phyloP scores from a whole-genome alignment of 345 rosid species.

The Cardiospermum halicacabum region DNA sequence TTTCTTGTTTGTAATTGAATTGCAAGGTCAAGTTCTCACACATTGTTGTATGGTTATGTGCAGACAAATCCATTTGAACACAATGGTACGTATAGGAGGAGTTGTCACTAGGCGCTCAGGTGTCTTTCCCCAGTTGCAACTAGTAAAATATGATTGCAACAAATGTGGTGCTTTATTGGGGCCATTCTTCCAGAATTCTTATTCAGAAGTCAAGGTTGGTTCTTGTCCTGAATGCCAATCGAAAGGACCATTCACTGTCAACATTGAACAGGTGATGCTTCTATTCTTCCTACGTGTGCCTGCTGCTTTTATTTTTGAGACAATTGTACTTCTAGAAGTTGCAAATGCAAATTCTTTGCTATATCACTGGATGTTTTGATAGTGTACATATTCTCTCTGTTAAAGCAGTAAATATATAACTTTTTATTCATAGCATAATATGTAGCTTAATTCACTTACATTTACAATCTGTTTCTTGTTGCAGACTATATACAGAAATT shows the following conservation, averaged over 20 bases:
- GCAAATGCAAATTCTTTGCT: background rate
- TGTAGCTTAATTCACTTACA: background rate
- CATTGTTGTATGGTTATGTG: conserved; percentile 6
- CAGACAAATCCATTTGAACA: conserved; percentile 97
- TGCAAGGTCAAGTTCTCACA: conserved; percentile 6
- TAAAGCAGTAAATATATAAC: background rate
- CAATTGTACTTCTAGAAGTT: background rate
- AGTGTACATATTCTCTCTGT: background rate
- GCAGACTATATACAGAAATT: conserved; percentile 94
- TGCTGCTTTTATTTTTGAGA: conserved; percentile 3
- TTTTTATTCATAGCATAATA: background rate
- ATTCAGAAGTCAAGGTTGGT: conserved; percentile 97
- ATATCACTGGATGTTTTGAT: background rate
- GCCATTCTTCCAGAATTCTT: conserved; percentile 94
- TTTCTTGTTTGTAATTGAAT: background rate
- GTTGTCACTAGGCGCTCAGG: conserved; percentile 97
- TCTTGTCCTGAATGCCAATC: conserved; percentile 99
- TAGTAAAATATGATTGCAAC: conserved; percentile 95
- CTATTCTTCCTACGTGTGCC: background rate
- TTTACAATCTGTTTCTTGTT: conserved; percentile 17
- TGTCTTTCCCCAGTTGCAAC: conserved; percentile 97
- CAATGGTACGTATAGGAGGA: conserved; percentile 98
- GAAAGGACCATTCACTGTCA: conserved; percentile 93
- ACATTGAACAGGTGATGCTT: conserved; percentile 75
- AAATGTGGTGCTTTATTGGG: conserved; percentile 91